phyloP scores from a whole-genome alignment of 176 grass and related monocot species.

The Juncus inflexus region DNA sequence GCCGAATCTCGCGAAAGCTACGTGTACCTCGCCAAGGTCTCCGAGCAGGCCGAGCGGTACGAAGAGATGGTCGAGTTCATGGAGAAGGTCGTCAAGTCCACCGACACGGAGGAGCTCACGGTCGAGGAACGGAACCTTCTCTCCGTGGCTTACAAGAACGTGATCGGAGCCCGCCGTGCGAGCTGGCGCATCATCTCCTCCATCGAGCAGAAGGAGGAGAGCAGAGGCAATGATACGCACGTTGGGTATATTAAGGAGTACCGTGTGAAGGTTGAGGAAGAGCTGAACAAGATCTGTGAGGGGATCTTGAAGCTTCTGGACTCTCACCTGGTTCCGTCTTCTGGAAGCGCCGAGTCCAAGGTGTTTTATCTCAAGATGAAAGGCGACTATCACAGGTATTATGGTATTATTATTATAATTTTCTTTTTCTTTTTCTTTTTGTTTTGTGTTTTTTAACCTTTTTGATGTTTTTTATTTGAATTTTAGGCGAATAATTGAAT shows the following conservation, averaged over 20 bases:
- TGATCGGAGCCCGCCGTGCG: conserved; percentile 80
- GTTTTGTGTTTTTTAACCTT: conserved; percentile 1
- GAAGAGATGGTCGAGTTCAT: conserved; percentile 93
- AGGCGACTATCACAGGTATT: conserved; percentile 89
- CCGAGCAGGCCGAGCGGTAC: conserved; percentile 72
- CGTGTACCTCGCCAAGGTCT: conserved; percentile 93
- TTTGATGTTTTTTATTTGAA: neutral
- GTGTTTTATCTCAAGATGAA: conserved; percentile 97
- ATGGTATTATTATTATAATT: neutral
- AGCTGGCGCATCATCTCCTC: conserved; percentile 92
- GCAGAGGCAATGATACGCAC: conserved; percentile 65
- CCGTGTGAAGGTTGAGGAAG: conserved; percentile 73
- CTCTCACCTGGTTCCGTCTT: conserved; percentile 68
- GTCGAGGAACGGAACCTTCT: conserved; percentile 86
- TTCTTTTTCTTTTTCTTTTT: too few relatives aligned
- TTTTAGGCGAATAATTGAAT: conserved; percentile 14
- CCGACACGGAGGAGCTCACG: conserved; percentile 68
- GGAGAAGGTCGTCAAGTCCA: conserved; percentile 83
- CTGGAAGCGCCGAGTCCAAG: conserved; percentile 67
- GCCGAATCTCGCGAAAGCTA: conserved; percentile 50
- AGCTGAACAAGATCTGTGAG: conserved; percentile 74
- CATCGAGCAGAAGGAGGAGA: conserved; percentile 89
- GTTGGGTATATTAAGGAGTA: conserved; percentile 73
- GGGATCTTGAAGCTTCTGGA: conserved; percentile 78
- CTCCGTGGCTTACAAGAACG: conserved; percentile 89